phyloP scores from a whole-genome alignment of 306 rosid genomes.

The Herpetospermum pedunculosum region DNA sequence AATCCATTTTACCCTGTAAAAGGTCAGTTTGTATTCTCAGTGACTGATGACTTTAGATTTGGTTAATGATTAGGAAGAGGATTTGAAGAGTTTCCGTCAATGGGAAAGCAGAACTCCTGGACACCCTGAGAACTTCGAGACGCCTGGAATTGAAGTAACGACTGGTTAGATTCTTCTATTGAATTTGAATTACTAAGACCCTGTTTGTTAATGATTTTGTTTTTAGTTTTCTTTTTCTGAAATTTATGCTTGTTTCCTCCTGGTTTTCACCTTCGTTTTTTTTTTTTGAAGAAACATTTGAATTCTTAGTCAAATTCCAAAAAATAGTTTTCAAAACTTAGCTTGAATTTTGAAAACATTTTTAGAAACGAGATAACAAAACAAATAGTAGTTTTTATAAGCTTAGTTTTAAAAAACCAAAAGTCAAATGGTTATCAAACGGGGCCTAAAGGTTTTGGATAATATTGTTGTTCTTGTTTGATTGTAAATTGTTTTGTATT shows the following conservation, averaged over 20 bases:
- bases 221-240: no score
- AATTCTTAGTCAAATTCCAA: no score
- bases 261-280: no score
- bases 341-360: no score
- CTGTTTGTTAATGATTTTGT: neutral
- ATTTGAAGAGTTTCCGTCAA: slow-evolving; percentile 72
- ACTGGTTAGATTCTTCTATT: slow-evolving; percentile 48
- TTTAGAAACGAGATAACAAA: no score
- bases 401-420: no score
- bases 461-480: neutral
- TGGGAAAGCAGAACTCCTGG: slow-evolving; percentile 94
- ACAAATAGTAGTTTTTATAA: no score
- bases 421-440: neutral
- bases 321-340: no score
- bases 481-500: neutral
- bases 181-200: neutral
- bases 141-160: slow-evolving; percentile 84
- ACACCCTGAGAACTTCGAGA: slow-evolving; percentile 96
- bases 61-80: slow-evolving; percentile 53
- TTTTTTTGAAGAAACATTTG: no score
- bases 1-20: neutral
- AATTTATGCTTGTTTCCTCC: no score
- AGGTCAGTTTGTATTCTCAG: neutral
- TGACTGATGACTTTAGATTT: slow-evolving; percentile 7
- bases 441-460: neutral